Conservation (phyloP, 2,329 filamentous ascomycete species). For the Tolypocladium nubicola region DNA sequence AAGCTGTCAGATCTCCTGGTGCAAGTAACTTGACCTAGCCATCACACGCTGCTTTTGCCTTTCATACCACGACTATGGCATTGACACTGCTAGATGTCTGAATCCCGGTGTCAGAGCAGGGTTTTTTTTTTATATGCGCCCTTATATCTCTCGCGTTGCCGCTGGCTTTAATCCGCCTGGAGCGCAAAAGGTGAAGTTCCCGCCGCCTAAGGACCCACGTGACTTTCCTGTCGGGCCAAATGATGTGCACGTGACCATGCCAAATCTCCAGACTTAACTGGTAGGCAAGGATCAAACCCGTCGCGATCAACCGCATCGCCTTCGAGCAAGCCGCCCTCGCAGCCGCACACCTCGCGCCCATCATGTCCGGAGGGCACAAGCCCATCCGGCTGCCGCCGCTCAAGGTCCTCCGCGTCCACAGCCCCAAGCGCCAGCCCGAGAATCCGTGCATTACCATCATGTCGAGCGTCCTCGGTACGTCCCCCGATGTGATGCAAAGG, state of each 20-base stretch:
- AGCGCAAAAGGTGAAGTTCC: too few species aligned
- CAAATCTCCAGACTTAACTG: neutral
- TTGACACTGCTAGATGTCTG: too few species aligned
- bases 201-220: neutral
- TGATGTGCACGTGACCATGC: neutral
- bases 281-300: neutral
- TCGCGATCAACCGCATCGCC: neutral
- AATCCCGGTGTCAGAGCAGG: too few species aligned
- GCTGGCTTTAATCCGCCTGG: too few species aligned
- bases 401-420: slow-evolving; percentile 41
- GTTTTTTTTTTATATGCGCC: too few species aligned
- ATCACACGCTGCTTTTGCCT: too few species aligned
- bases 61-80: too few species aligned
- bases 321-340: neutral
- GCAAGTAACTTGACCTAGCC: too few species aligned
- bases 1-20: too few species aligned
- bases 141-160: too few species aligned
- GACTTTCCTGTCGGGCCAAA: neutral
- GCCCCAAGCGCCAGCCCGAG: slow-evolving; percentile 36
- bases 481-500: neutral
- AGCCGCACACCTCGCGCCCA: slow-evolving; percentile 6
- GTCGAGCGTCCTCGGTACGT: slow-evolving; percentile 45
- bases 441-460: slow-evolving; percentile 47
- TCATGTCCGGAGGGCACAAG: slow-evolving; percentile 35
- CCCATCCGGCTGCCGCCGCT: slow-evolving; percentile 49